Evolutionary conservation across 768 basidiomycete genomes (phyloP), one percentile per base, ranked within the genome.

Genomic region (Podaxis carcinomalis): DNA sequence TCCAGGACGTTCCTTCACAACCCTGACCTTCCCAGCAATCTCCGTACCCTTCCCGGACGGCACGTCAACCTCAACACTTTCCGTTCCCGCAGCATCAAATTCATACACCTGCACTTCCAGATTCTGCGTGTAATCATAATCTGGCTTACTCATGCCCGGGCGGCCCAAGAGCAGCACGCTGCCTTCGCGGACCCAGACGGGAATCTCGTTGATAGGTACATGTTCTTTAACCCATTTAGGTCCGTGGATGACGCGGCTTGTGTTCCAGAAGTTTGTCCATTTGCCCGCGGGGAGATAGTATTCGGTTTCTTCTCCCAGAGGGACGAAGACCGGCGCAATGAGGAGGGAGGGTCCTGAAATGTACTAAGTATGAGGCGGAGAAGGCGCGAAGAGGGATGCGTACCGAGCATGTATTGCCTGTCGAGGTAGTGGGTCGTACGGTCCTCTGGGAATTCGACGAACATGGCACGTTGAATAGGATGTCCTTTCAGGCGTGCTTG

Each of bases 401-500:
- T 64, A 71, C 71, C 73, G 7, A 83, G 72, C 79, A 83, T 82
- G 65, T 80, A 86, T 67, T 87, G 85, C 61, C 79, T 75, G 66
- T 87, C 85, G 23, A 88, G 80, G 64, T 77, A 71, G 66, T 86
- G 85, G 5, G 84, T 82, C 32, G 80, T 85, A 57, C 81, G 77
- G 66, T 88, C 86, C 14, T 79, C 77, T 13, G 75, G 73, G 69
- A 87, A 88, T 64, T 87, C 84, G 58, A 87, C 63, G 75, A 88
- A 86, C 86, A 87, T 87, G 9, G 86, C 84, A 14, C 86, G 79
- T 66, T 81, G 81, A 35, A 86, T 63, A 2, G 86, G 86, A 65
- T 83, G 79, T 1, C 86, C 86, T 40, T 75, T 78, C 19, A 69
- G 50, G 65, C 79, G 75, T 3, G 83, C 81, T 67, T 83, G 68